These are phyloP conservation scores for Hyaloperonospora arabidopsidis DNA, from an alignment of 352 stramenopile genomes.

Conservation along the genomic window DNA sequence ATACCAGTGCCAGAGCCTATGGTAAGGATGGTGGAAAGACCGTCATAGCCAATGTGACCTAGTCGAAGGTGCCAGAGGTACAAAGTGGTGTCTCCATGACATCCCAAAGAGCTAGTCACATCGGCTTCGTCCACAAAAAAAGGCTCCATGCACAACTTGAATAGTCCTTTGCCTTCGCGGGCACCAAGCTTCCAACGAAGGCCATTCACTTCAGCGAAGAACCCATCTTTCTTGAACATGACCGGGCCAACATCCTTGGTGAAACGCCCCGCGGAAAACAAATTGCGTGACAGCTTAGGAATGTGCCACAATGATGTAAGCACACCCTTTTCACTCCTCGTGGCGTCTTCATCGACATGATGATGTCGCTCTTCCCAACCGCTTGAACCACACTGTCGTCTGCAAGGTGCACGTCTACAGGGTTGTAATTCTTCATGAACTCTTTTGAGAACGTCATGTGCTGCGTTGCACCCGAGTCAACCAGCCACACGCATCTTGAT, in stretches of 20 bases:
- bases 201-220: neutral
- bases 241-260: neutral
- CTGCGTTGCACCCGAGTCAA: too few species aligned
- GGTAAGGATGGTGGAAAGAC: neutral
- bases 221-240: neutral
- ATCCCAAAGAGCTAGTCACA: neutral
- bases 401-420: neutral
- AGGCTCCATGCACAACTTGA: neutral
- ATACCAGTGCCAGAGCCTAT: neutral
- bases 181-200: neutral
- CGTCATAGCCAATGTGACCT: too few species aligned
- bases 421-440: too few species aligned
- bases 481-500: too few species aligned
- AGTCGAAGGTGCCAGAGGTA: constrained; percentile 1
- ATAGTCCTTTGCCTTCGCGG: neutral
- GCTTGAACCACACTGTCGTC: neutral
- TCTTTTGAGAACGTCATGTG: too few species aligned
- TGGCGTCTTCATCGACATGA: neutral
- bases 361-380: neutral
- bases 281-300: neutral
- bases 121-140: neutral
- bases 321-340: neutral
- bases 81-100: neutral
- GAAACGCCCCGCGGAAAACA: neutral
- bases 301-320: too few species aligned